Evolutionary conservation across 2,329 filamentous ascomycete genomes (phyloP).

Genomic region (Fusarium coffeatum): DNA sequence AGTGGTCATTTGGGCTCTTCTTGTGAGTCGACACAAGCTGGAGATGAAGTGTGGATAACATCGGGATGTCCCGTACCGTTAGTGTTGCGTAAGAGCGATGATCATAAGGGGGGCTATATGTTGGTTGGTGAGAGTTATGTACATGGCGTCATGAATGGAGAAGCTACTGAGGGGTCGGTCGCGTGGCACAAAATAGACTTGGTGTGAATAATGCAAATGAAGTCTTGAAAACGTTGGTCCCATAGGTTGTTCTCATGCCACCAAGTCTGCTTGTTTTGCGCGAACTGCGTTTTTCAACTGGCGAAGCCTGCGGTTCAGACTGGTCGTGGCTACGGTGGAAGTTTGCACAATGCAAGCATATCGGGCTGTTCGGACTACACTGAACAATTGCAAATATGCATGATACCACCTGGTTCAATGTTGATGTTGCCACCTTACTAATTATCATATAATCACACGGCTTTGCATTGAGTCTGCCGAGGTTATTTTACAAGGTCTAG

Average conservation of each 20-base stretch:
- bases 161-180: not conserved
- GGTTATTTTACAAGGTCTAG: not conserved
- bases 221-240: too few species aligned
- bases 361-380: not conserved
- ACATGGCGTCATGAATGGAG: not conserved
- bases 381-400: not conserved
- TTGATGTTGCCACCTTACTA: not conserved
- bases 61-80: conserved; percentile 3
- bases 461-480: not conserved
- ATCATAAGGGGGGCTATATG: not conserved
- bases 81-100: not conserved
- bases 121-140: not conserved
- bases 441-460: not conserved
- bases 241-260: too few species aligned
- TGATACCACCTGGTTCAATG: not conserved
- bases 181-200: not conserved
- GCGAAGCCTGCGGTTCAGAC: too few species aligned
- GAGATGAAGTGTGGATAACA: not conserved
- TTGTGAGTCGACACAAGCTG: not conserved
- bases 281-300: rapidly evolving
- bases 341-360: too few species aligned
- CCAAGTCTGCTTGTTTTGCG: too few species aligned
- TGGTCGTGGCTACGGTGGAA: too few species aligned
- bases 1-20: not conserved
- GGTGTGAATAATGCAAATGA: not conserved